Evolutionary conservation across 2,329 filamentous ascomycete species (phyloP).

Genomic region (Talaromyces verruculosus): DNA sequence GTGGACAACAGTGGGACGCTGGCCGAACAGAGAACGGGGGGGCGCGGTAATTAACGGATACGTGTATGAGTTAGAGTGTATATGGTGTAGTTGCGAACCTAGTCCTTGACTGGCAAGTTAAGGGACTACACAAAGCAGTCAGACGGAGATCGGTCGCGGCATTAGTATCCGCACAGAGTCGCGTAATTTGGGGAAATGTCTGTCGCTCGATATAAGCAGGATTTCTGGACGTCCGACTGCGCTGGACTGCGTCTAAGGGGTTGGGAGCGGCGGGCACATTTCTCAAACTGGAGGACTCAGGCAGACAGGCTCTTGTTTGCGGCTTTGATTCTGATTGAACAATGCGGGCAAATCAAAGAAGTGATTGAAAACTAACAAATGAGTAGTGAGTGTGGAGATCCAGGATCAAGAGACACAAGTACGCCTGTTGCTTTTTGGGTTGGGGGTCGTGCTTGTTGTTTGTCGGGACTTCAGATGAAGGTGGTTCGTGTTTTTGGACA

Average conservation of each 20-base stretch:
- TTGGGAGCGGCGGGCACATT: background rate
- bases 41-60: slow-evolving; percentile 17
- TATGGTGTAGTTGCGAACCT: slow-evolving; percentile 4
- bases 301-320: background rate
- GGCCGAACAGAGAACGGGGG: slow-evolving; percentile 1
- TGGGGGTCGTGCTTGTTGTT: slow-evolving; percentile 3
- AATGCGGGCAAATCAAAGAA: slow-evolving; percentile 9
- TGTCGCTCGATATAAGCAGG: background rate
- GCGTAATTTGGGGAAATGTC: background rate
- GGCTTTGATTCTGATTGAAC: slow-evolving; percentile 3
- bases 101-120: background rate
- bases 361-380: background rate
- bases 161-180: slow-evolving; percentile 3
- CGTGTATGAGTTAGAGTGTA: background rate
- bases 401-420: background rate
- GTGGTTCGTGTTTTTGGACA: slow-evolving; percentile 8
- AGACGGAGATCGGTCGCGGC: slow-evolving; percentile 9
- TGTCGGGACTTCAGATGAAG: slow-evolving; percentile 5
- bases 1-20: slow-evolving; percentile 10
- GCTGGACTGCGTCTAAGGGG: slow-evolving; percentile 12
- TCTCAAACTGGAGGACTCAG: background rate
- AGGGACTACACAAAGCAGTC: background rate
- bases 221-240: background rate
- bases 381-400: slow-evolving; percentile 1
- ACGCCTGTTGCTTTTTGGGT: background rate